Base-by-base conservation (phyloP, 441 rosid species). In the Melastoma candidum region DNA sequence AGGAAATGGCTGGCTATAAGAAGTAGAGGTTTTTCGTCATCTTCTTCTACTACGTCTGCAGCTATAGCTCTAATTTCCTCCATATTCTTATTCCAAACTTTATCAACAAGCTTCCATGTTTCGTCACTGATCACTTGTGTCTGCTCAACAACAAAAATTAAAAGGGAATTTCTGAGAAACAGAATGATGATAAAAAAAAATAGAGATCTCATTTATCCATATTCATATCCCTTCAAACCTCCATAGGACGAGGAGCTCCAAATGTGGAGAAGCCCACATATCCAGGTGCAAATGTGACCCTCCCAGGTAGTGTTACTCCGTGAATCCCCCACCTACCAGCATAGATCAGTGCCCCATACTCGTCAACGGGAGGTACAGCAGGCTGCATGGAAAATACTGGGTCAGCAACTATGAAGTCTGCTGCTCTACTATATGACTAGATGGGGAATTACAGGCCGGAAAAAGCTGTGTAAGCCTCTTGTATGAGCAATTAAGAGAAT, bases 291-390 rank as follows among this genome's bases (percentile, higher is more conserved):
- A 84, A 93, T 24, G 98, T 88, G 45, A 78, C 96, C 74, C 97
- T 79, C 41, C 96, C 98, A 0, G 98, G 97, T 48, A 88, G 90
- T 1, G 88, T 68, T 53, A 82, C 75, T 47, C 97, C 96, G 48
- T 88, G 84, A 59, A 85, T 76, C 51, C 96, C 98, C 98, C 97
- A 93, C 68, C 98, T 77, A 53, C 98, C 97, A 46, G 95, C 88
- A 77, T 86, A 86, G 57, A 93, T 73, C 43, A 88, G 75, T 53
- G 95, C 87, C 61, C 97, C 97, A 72, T 79, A 81, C 60, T 93
- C 97, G 47, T 93, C 97, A 4, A 93, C 67, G 14, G 90, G 84
- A 53, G 67, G 76, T 50, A 88, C 90, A 4, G 73, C 58, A 54
- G 81, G 78, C 95, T 92, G 76, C 41, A 32, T 4, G 41, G 41